A percentile compares a stretch with the other conserved stretches of the same genome.
Evolutionary conservation across 176 grass and related monocot genomes (phyloP).

Genomic region (Avena atlantica): DNA sequence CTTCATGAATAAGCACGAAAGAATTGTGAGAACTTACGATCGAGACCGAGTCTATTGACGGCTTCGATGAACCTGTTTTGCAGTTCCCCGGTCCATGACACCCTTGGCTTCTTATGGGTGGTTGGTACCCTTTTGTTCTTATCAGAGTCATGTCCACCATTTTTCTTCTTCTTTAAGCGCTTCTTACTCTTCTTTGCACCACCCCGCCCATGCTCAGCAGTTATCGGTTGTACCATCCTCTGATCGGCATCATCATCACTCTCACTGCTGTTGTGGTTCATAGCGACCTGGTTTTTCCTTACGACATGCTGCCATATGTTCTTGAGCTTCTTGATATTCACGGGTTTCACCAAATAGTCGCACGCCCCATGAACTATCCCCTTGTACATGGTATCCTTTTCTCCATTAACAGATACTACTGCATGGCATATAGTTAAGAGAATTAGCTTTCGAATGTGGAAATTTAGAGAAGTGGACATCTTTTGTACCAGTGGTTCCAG

Average conservation of each 20-base stretch:
- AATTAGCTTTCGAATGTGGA: not conserved
- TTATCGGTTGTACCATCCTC: not conserved
- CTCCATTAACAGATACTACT: constrained; percentile 64
- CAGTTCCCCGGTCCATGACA: constrained; percentile 55
- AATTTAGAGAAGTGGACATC: not conserved
- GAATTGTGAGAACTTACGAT: constrained; percentile 50
- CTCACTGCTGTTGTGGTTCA: not conserved
- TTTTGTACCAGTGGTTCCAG: not conserved
- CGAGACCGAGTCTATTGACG: constrained; percentile 55
- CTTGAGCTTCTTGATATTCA: constrained; percentile 45
- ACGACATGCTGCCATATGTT: constrained; percentile 67
- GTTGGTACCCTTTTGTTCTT: not conserved
- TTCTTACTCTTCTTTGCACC: constrained; percentile 17
- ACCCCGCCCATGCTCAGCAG: not conserved
- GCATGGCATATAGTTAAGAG: not conserved
- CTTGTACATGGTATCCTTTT: constrained; percentile 31
- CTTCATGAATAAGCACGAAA: not conserved
- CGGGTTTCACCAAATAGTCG: not conserved
- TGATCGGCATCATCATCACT: not conserved
- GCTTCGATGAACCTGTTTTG: constrained; percentile 65
- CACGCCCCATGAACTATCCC: not conserved
- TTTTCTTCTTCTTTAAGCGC: constrained; percentile 46
- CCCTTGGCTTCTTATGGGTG: constrained; percentile 50
- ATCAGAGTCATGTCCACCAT: constrained; percentile 5
- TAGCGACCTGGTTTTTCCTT: constrained; percentile 5